phyloP scores from a whole-genome alignment of 1,139 yeast genomes.

The Pichia sp. region DNA sequence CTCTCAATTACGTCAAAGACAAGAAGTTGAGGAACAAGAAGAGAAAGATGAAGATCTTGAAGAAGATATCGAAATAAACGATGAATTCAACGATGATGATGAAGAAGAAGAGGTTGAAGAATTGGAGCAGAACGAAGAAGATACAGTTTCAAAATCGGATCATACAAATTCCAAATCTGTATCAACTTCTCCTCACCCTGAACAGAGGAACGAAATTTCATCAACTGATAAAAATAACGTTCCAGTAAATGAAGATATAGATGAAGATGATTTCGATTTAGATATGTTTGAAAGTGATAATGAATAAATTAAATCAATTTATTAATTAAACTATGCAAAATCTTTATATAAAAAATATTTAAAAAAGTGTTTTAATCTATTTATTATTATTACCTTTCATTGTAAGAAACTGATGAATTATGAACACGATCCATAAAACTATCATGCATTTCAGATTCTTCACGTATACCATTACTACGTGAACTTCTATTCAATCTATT shows the following conservation, averaged over 20 bases:
- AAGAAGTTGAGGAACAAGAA: slow-evolving; percentile 48
- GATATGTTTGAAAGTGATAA: slow-evolving; percentile 24
- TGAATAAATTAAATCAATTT: too few species aligned
- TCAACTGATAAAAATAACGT: too few species aligned
- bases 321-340: too few species aligned
- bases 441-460: slow-evolving; percentile 1
- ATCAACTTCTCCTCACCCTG: neutral
- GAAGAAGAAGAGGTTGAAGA: slow-evolving; percentile 8
- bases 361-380: too few species aligned
- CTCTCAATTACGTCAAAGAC: slow-evolving; percentile 59
- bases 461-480: neutral
- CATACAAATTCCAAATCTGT: neutral
- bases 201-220: neutral
- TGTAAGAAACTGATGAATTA: too few species aligned
- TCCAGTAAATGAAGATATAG: slow-evolving; percentile 14
- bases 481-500: neutral
- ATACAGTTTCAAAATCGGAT: slow-evolving; percentile 9
- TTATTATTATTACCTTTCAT: too few species aligned
- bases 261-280: slow-evolving; percentile 25
- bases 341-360: too few species aligned
- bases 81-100: slow-evolving; percentile 28
- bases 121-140: slow-evolving; percentile 18
- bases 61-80: slow-evolving; percentile 28
- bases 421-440: slow-evolving; percentile 5
- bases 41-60: slow-evolving; percentile 42